Evolutionary conservation across 2,329 filamentous ascomycete species (phyloP).

Genomic region (Cyphellophora attinorum): DNA sequence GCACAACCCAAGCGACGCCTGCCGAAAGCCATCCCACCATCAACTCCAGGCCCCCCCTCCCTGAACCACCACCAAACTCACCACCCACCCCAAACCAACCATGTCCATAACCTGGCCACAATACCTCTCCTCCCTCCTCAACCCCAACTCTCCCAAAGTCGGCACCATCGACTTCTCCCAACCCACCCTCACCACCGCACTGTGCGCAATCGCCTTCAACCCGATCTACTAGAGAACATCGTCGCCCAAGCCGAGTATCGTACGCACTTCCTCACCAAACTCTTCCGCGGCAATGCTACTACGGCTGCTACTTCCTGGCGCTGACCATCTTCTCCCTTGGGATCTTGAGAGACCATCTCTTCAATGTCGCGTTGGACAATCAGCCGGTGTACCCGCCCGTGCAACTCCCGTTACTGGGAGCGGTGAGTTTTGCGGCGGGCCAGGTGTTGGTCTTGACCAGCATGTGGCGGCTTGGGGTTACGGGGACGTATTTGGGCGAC

Average conservation of each 20-base stretch:
- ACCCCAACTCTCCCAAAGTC: background rate
- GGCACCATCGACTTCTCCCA: background rate
- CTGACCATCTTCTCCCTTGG: constrained; percentile 84
- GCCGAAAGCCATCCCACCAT: too few relatives aligned
- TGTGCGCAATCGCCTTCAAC: constrained; percentile 79
- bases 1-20: too few relatives aligned
- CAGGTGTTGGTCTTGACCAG: constrained; percentile 80
- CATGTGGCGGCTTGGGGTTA: constrained; percentile 87
- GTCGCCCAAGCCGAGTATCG: constrained; percentile 62
- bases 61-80: too few relatives aligned
- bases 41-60: too few relatives aligned
- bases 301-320: constrained; percentile 84
- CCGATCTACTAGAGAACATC: constrained; percentile 93
- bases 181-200: constrained; percentile 54
- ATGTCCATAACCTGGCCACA: too few relatives aligned
- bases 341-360: constrained; percentile 77
- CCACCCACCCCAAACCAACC: too few relatives aligned
- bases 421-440: constrained; percentile 61
- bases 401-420: constrained; percentile 54
- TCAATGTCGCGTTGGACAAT: constrained; percentile 70
- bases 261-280: constrained; percentile 77
- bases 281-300: constrained; percentile 70
- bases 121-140: background rate
- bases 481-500: constrained; percentile 92
- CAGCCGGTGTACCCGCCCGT: constrained; percentile 69